Conservation (phyloP, 257 asterid species). For the Rauvolfia tetraphylla region DNA sequence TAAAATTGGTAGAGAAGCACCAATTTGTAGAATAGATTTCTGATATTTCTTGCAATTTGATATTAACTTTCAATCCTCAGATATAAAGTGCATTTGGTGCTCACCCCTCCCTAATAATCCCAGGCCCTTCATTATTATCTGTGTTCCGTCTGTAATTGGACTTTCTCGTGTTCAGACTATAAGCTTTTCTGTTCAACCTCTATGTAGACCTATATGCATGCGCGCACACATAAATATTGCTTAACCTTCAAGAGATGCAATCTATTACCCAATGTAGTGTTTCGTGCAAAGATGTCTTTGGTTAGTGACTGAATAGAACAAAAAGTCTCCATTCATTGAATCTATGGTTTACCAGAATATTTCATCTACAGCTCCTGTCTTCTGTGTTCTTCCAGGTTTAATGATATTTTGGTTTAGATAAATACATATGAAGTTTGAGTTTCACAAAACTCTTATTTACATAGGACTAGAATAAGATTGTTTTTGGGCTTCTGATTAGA, state of each 20-base stretch:
- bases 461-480: neutral
- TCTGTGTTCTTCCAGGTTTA: neutral
- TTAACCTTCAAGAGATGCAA: neutral
- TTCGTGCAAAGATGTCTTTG: neutral
- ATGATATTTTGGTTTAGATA: constrained; percentile 1
- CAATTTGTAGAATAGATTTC: neutral
- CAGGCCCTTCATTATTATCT: neutral
- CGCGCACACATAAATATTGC: neutral
- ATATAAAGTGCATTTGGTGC: neutral
- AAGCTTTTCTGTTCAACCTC: neutral
- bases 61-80: neutral
- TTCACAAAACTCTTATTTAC: neutral
- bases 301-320: neutral
- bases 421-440: neutral
- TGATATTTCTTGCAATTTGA: neutral
- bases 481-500: neutral
- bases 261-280: neutral
- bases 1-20: neutral
- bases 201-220: neutral
- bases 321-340: neutral
- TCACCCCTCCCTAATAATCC: neutral
- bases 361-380: neutral
- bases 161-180: neutral
- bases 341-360: neutral
- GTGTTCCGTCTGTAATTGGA: neutral